A percentile compares a stretch with the other conserved stretches of the same genome.
phyloP scores from a whole-genome alignment of 306 rosid genomes.

The Erythrophleum fordii region DNA sequence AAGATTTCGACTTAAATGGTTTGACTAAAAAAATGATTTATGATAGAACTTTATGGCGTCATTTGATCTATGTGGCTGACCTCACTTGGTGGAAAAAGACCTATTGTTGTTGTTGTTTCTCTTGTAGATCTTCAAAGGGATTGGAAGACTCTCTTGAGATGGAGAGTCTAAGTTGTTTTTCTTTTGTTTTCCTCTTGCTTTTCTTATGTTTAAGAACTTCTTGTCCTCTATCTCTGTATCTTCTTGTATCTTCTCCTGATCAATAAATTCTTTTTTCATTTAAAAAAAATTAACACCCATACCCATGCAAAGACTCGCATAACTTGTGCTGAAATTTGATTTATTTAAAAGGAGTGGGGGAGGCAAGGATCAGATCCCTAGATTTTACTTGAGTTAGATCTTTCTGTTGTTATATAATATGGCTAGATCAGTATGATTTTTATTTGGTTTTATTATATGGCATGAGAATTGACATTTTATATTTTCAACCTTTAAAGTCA shows the following conservation, averaged over 20 bases:
- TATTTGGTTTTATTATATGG: slow-evolving; percentile 27
- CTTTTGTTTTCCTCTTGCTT: background rate
- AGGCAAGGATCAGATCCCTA: background rate
- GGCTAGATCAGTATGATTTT: slow-evolving; percentile 19
- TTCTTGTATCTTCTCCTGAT: background rate
- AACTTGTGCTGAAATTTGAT: background rate
- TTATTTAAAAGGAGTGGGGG: background rate
- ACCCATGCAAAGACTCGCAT: background rate
- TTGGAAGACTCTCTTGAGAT: background rate
- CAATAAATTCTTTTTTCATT: background rate
- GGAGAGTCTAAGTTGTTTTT: background rate
- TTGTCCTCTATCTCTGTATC: background rate
- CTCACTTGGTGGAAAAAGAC: no score
- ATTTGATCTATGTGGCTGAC: no score
- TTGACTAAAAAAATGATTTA: no score
- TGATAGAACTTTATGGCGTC: no score
- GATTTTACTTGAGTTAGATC: slow-evolving; percentile 12
- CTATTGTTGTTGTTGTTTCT: background rate
- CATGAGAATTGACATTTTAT: slow-evolving; percentile 4
- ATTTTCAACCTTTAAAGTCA: slow-evolving; percentile 2
- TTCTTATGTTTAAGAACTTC: background rate
- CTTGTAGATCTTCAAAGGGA: background rate
- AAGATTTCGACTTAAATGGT: no score
- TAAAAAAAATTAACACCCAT: background rate
- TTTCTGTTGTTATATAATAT: slow-evolving; percentile 17